Evolutionary conservation across 106 monocot genomes (phyloP), one percentile per base, ranked within the genome.

Genomic region (Ottelia alismoides): DNA sequence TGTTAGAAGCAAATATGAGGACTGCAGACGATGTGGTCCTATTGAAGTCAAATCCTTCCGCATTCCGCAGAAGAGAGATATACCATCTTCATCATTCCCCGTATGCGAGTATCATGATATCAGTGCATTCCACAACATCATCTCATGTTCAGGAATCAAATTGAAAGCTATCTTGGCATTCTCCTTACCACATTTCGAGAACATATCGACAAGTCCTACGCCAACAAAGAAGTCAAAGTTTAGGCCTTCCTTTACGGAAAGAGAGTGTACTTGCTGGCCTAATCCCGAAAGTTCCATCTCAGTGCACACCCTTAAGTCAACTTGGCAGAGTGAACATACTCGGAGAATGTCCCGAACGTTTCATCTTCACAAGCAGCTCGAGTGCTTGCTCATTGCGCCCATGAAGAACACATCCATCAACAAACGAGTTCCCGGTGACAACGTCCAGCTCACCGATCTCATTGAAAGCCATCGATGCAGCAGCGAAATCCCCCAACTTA

Each of bases 161-260:
- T 70, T 27, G 25, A 98, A 98, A 22, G 68, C 76, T 55, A 60
- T 71, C 23, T 27, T 52, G 0, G 96, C 78, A 43, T 82, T 79
- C 23, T 40, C 60, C 2, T 59, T 55, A 3, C 50, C 71, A 35
- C 76, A 74, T 54, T 98, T 85, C 3, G 82, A 68, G 56, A 90
- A 98, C 74, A 98, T 69, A 60, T 98, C 96, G 18, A 98, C 79
- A 27, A 98, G 81, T 5, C 85, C 96, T 1, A 81, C 80, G 19
- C 79, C 74, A 9, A 88, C 65, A 57, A 66, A 85, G 11, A 31
- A 12, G 31, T 90, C 85, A 4, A 54, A 61, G 47, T 70, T 65
- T 4, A 58, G 58, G 23, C 74, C 72, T 0, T 62, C 29, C 58
- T 90, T 90, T 25, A 90, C 69, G 57, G 74, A 65, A 49, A 19